Evolutionary conservation across 306 rosid genomes (phyloP), one percentile per base, ranked within the genome.

Genomic region (Ormosia emarginata): DNA sequence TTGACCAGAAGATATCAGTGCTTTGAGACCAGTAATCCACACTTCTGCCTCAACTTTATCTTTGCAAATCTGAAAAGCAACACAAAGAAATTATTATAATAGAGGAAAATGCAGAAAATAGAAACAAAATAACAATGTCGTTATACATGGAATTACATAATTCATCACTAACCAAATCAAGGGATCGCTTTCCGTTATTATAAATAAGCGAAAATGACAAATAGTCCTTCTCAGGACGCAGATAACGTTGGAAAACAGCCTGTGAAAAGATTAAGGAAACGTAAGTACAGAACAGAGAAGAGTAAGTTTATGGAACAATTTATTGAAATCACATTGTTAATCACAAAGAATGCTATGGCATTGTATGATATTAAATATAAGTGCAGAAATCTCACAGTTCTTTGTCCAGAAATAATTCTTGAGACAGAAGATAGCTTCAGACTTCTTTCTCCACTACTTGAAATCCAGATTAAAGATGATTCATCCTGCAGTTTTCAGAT

Each of bases 41-140:
- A 88, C 92, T 86, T 93, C 97, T 29, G 94, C 97, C 88, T 93
- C 98, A 81, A 86, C 94, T 93, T 92, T 93, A 87, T 96, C 99
- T 89, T 93, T 96, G 88, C 99, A 93, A 80, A 93, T 93, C 99
- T 96, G 91, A 33, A 85, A 68, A 67, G 36, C 34, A 80, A 69
- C 3, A 73, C 24, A 49, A 57, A 62, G n/a, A n/a, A 66, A 40
- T 49, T 66, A 47, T 68, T 56, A 46, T 12, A 71, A 75, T 37
- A 43, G 56, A 34, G 6, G 36, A 71, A 66, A 50, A 75, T 46
- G 36, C 43, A 75, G 72, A 78, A 69, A 71, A 46, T 14, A 33
- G 56, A 33, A 66, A 53, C 32, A 77, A 37, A 74, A 79, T 56
- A 13, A 80, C 15, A 13, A 40, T 24, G 62, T 1, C 52, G 8